Percentiles rank a stretch among this genome's conserved stretches.
These are phyloP conservation scores for Sporothrix phasma DNA, from an alignment of 2,329 filamentous ascomycete species.

Conservation along the genomic window DNA sequence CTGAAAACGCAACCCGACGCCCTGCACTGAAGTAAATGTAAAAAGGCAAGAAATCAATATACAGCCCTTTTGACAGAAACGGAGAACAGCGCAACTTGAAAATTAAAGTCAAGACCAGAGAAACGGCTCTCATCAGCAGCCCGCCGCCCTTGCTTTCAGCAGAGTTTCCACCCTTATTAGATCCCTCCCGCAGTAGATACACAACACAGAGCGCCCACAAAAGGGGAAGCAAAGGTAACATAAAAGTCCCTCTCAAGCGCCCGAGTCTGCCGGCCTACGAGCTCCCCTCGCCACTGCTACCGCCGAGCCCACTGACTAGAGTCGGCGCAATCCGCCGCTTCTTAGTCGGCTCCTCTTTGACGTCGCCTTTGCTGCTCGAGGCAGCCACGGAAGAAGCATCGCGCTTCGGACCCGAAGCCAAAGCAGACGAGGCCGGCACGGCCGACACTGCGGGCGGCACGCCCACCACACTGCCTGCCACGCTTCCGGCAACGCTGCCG, in stretches of 20 bases:
- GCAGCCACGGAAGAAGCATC: conserved; percentile 38
- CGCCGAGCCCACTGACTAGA: conserved; percentile 31
- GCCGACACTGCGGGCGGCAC: conserved; percentile 20
- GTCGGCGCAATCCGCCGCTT: conserved; percentile 63
- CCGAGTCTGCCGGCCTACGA: too few relatives aligned
- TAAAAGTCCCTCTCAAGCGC: too few relatives aligned
- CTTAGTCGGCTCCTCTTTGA: conserved; percentile 42
- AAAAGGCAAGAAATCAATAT: background rate
- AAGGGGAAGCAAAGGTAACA: too few relatives aligned
- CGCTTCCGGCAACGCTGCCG: conserved; percentile 36
- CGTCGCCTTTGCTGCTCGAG: background rate
- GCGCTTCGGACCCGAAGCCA: conserved; percentile 33
- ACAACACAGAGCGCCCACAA: too few relatives aligned
- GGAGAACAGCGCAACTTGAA: background rate
- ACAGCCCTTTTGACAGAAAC: background rate
- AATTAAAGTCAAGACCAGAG: background rate
- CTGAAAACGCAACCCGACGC: background rate
- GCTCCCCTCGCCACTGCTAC: background rate
- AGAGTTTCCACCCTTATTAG: background rate
- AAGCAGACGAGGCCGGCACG: background rate
- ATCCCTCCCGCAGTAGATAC: too few relatives aligned
- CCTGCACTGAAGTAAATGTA: background rate
- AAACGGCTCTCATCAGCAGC: background rate
- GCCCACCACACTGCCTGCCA: background rate
- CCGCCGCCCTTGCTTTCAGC: background rate